Evolutionary conservation across 1,139 yeast species (phyloP).

Genomic region (Diutina rugosa): DNA sequence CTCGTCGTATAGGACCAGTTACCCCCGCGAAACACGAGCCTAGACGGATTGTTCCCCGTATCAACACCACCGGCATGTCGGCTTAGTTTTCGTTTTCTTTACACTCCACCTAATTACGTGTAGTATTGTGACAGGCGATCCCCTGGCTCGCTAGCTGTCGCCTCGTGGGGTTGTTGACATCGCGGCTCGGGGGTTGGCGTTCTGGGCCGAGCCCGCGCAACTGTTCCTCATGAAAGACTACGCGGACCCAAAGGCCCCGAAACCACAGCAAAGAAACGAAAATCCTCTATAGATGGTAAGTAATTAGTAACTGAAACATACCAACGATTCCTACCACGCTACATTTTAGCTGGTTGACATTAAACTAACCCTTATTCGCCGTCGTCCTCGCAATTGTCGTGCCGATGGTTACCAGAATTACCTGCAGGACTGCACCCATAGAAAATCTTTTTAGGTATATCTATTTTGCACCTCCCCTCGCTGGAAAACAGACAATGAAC

Average conservation of each 20-base stretch:
- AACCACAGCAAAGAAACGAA: not conserved
- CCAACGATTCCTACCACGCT: too few species aligned
- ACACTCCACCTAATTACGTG: too few species aligned
- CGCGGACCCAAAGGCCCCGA: not conserved
- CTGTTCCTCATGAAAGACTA: too few species aligned
- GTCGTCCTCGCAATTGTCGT: not conserved
- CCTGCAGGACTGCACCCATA: not conserved
- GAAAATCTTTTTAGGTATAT: not conserved
- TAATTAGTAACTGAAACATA: too few species aligned
- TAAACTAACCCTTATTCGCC: too few species aligned
- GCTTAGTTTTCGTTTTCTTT: too few species aligned
- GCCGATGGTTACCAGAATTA: not conserved
- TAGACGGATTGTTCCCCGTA: too few species aligned
- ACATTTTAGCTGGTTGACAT: too few species aligned
- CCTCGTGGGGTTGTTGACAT: not conserved
- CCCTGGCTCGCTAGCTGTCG: not conserved
- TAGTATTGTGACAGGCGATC: not conserved
- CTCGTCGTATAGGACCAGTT: not conserved
- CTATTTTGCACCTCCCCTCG: not conserved
- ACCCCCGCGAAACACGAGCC: too few species aligned
- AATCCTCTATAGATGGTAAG: too few species aligned
- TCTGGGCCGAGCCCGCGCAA: not conserved
- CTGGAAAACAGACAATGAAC: not conserved
- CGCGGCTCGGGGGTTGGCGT: not conserved
- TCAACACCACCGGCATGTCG: too few species aligned